Conservation (phyloP, 305 asterid genomes). For the Fraxinus floribunda region DNA sequence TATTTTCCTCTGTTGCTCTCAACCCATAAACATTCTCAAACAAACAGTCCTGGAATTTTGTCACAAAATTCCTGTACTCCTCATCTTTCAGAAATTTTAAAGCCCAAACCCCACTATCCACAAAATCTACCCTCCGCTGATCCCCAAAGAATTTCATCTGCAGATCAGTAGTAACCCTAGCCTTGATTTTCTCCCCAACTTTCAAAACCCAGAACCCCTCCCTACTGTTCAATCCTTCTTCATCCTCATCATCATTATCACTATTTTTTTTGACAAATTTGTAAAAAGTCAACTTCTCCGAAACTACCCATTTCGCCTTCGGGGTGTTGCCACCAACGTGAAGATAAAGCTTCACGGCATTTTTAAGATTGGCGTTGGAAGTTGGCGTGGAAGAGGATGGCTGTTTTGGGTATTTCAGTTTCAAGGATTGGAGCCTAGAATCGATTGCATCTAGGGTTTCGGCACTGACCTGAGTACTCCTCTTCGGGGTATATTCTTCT, state of each 20-base stretch:
- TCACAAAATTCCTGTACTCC: slow-evolving; percentile 70
- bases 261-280: slow-evolving; percentile 54
- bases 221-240: slow-evolving; percentile 30
- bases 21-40: slow-evolving; percentile 87
- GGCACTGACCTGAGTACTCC: slow-evolving; percentile 29
- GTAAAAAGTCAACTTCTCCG: slow-evolving; percentile 57
- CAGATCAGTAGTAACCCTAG: slow-evolving; percentile 72
- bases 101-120: slow-evolving; percentile 89
- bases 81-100: slow-evolving; percentile 65
- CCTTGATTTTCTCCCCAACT: slow-evolving; percentile 65
- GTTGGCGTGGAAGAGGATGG: slow-evolving; percentile 31
- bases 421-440: slow-evolving; percentile 57
- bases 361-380: slow-evolving; percentile 34
- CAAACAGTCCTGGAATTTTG: slow-evolving; percentile 68
- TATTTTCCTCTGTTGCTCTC: slow-evolving; percentile 72
- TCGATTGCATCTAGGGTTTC: slow-evolving; percentile 66
- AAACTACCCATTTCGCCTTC: slow-evolving; percentile 80
- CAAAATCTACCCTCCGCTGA: slow-evolving; percentile 93
- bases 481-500: slow-evolving; percentile 35
- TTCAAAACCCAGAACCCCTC: slow-evolving; percentile 80
- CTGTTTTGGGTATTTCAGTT: slow-evolving; percentile 55
- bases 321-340: slow-evolving; percentile 92
- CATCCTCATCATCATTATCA: slow-evolving; percentile 41
- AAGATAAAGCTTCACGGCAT: slow-evolving; percentile 71
- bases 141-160: slow-evolving; percentile 90